phyloP scores from a whole-genome alignment of 2,329 filamentous ascomycete species.

The Lithohypha guttulata region DNA sequence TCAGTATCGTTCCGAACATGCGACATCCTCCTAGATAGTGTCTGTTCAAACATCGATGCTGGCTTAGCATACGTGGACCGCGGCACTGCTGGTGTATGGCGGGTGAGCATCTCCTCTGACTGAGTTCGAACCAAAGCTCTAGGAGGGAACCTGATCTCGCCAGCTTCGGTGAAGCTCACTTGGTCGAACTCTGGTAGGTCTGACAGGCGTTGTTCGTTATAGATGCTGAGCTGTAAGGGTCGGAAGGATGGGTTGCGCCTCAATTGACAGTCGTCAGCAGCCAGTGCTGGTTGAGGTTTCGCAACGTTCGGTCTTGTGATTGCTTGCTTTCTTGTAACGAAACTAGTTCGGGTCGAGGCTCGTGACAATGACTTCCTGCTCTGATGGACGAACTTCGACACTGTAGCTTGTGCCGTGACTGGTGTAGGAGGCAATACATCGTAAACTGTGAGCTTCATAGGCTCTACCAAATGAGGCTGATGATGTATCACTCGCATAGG shows the following conservation, averaged over 20 bases:
- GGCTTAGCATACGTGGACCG: slow-evolving; percentile 15
- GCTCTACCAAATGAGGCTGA: slow-evolving; percentile 37
- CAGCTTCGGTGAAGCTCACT: slow-evolving; percentile 26
- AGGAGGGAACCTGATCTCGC: slow-evolving; percentile 25
- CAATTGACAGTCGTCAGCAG: slow-evolving; percentile 12
- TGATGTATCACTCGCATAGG: slow-evolving; percentile 34
- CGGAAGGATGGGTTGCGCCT: slow-evolving; percentile 24
- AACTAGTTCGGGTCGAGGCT: slow-evolving; percentile 32
- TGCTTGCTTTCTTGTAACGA: slow-evolving; percentile 29
- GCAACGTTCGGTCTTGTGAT: slow-evolving; percentile 30
- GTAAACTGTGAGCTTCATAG: slow-evolving; percentile 35
- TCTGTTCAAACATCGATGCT: slow-evolving; percentile 12
- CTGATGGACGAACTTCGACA: slow-evolving; percentile 29
- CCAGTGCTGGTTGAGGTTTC: slow-evolving; percentile 24
- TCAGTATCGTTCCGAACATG: slow-evolving; percentile 13
- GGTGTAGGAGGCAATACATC: slow-evolving; percentile 30
- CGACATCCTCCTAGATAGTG: slow-evolving; percentile 6
- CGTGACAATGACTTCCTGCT: slow-evolving; percentile 29
- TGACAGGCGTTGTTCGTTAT: slow-evolving; percentile 35
- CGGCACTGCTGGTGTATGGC: slow-evolving; percentile 13
- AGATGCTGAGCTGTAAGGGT: slow-evolving; percentile 39
- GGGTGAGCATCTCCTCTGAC: slow-evolving; percentile 17
- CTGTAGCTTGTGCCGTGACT: slow-evolving; percentile 24
- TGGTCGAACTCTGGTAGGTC: slow-evolving; percentile 35
- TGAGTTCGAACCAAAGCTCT: slow-evolving; percentile 24